Percentiles rank a stretch among this genome's conserved stretches.
Conservation (phyloP, 805 yeast genomes). For the Ogataea wickerhamii region DNA sequence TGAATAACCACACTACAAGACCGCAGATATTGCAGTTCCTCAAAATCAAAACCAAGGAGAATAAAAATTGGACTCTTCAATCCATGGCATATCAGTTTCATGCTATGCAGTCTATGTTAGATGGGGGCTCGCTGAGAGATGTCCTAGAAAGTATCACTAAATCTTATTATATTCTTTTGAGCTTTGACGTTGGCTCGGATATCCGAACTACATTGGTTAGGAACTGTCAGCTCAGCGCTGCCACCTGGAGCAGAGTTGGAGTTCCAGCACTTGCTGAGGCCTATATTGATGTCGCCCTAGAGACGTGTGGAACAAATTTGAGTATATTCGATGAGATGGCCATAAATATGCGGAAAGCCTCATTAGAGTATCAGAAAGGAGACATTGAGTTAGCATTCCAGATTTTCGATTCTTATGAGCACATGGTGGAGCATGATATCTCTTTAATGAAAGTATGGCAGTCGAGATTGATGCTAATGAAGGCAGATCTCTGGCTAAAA, state of each 20-base stretch:
- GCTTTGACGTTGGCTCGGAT: slow-evolving; percentile 37
- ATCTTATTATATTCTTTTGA: slow-evolving; percentile 52
- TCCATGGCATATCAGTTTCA: slow-evolving; percentile 68
- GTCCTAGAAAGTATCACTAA: slow-evolving; percentile 56
- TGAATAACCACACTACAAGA: slow-evolving; percentile 41
- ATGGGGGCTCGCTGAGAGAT: slow-evolving; percentile 43
- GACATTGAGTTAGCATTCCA: slow-evolving; percentile 38
- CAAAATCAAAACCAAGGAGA: slow-evolving; percentile 49
- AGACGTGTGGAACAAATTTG: slow-evolving; percentile 31
- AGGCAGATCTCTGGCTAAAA: slow-evolving; percentile 35
- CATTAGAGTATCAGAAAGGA: slow-evolving; percentile 36
- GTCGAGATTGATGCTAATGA: slow-evolving; percentile 38
- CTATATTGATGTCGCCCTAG: slow-evolving; percentile 46
- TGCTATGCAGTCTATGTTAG: slow-evolving; percentile 49
- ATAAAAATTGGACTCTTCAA: slow-evolving; percentile 42
- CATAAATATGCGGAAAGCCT: slow-evolving; percentile 38
- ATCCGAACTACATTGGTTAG: slow-evolving; percentile 39
- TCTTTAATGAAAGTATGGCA: slow-evolving; percentile 42
- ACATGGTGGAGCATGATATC: slow-evolving; percentile 28
- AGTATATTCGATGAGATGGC: slow-evolving; percentile 39
- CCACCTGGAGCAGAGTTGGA: slow-evolving; percentile 54
- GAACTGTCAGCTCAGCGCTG: slow-evolving; percentile 42
- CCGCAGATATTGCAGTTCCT: slow-evolving; percentile 66
- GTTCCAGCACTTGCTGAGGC: slow-evolving; percentile 42
- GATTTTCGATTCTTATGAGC: slow-evolving; percentile 33